Evolutionary conservation across 306 rosid genomes (phyloP).

Genomic region (Abrus pulchellus): DNA sequence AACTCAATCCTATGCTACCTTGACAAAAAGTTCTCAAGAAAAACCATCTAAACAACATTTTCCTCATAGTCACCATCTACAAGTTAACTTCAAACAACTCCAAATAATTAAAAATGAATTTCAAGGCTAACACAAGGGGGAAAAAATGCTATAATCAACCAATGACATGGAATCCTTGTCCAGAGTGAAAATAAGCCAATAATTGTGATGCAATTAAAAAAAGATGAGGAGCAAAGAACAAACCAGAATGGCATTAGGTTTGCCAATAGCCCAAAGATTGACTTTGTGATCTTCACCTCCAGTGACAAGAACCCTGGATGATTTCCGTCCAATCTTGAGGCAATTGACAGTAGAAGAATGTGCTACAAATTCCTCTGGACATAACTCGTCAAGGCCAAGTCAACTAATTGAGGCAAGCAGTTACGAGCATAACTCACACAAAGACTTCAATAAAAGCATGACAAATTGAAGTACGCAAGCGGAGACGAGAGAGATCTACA

Average conservation of each 20-base stretch:
- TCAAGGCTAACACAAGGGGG: not conserved
- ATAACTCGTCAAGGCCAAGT: constrained; percentile 69
- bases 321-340: constrained; percentile 94
- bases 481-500: constrained; percentile 39
- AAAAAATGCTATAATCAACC: not conserved
- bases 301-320: constrained; percentile 96
- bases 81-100: constrained; percentile 34
- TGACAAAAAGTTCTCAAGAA: constrained; percentile 21
- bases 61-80: not conserved
- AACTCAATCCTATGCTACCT: constrained; percentile 5
- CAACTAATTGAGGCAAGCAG: constrained; percentile 38
- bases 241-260: constrained; percentile 97
- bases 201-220: not conserved
- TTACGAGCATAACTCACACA: constrained; percentile 26
- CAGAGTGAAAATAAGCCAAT: not conserved
- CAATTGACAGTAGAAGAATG: constrained; percentile 94
- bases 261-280: constrained; percentile 99
- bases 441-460: not conserved
- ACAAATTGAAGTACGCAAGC: constrained; percentile 1
- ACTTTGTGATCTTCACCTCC: constrained; percentile 99
- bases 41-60: constrained; percentile 25
- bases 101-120: constrained; percentile 16
- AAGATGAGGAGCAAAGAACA: constrained; percentile 37
- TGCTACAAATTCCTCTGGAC: constrained; percentile 97
- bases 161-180: constrained; percentile 10